Evolutionary conservation across 352 stramenopile genomes (phyloP), one percentile per base, ranked within the genome.

Genomic region (Globisporangium uncinulatum): DNA sequence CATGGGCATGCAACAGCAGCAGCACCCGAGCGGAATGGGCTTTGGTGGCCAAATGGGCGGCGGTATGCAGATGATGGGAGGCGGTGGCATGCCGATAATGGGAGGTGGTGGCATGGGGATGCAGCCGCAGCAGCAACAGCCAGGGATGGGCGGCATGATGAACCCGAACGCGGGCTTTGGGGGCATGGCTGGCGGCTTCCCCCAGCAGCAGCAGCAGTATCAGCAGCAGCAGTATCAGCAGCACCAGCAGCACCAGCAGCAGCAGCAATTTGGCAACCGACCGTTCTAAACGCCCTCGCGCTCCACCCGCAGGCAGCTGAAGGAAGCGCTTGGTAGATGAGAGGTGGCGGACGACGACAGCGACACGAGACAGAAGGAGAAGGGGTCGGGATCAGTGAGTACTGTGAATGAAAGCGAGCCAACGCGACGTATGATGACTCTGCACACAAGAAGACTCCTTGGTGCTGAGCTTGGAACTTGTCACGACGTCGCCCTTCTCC

Each of bases 141-240:
- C 66, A 31, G 62, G 54, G 11, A 77, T 82, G 66, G 73, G 73
- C n/a, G 63, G 71, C 13, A 87, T 87, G 74, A 83, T 83, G 80
- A 82, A 82, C 57, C 74, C 79, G 31, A 64, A 69, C 55, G 71
- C 54, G 31, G 52, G 59, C 13, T 84, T 74, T 37, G 65, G 69
- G 31, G 69, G 67, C 14, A 80, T 81, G 66, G 41, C 53, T 29
- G 63, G 69, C 36, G 75, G 56, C 20, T 62, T 83, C 68, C 71
- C 76, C 29, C 69, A 80, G 51, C 71, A 80, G 43, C 67, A 77
- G 37, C 66, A 69, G 21, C 71, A 83, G 34, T 69, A 76, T 15
- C 68, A 82, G 42, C 69, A 77, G 20, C 57, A 61, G 17, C 64
- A 71, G 19, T 66, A 82, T 39, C 71, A 79, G 24, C 57, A 61